Evolutionary conservation across 441 rosid species (phyloP), one percentile per base, ranked within the genome.

Genomic region (Pelargonium citronellum): DNA sequence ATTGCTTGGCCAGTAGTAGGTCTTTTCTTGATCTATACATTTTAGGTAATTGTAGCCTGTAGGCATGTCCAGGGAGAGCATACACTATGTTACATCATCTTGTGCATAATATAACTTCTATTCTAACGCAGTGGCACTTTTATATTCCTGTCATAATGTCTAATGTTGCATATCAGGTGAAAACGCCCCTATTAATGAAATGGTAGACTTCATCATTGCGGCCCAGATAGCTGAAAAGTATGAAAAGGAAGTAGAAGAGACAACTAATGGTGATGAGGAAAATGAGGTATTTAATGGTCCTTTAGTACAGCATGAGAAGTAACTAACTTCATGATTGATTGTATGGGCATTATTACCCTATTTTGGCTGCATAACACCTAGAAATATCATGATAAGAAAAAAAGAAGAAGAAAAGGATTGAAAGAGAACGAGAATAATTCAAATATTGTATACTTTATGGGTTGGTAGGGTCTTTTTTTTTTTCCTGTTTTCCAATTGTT

Each of bases 161-260:
- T 39, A n/a, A 39, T 39, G 44, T 39, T 39, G 68, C 62, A 60
- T 75, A 27, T 63, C 79, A 95, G 97, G 95, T 74, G 73, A 79
- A 70, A 73, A 83, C 69, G 85, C 89, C 17, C 81, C 86, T 16
- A 58, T 91, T 66, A 80, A 82, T 77, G 96, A 87, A 80, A 74
- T 95, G 71, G 95, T 92, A 67, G 99, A 95, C 78, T 92, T 87
- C 79, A 90, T 95, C 57, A 70, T 74, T 69, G 97, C 99, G 84
- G 86, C 94, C 73, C 97, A 90, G 66, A 81, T 87, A 81, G 91
- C 95, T 27, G 81, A 81, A 79, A 78, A 83, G 69, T 78, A 75
- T 74, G 85, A 79, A n/a, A 81, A 83, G 27, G 89, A 82, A 70
- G 64, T 77, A 11, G 82, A 76, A 58, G 79, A 74, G 24, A 72